Evolutionary conservation across 2,329 filamentous ascomycete species (phyloP), one percentile per base, ranked within the genome.

Genomic region (Fonsecaea nubica): DNA sequence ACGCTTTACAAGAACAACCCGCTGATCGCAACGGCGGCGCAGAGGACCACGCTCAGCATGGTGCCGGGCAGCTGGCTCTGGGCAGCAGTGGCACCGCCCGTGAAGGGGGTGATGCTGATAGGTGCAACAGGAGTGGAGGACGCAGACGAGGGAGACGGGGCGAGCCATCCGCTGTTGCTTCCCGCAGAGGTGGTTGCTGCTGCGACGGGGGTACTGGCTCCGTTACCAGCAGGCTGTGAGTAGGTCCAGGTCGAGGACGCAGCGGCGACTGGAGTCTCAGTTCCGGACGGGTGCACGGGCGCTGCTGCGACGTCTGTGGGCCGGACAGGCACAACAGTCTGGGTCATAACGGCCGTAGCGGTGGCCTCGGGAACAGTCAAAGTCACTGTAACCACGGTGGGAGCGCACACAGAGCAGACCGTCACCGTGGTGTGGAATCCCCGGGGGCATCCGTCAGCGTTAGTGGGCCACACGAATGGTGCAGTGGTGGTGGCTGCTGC

Each of bases 351-450:
- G 75, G 67, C 64, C 13, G 69, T 57, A 6, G 38, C 56, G 5
- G 65, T 65, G 2, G 67, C 50, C 2, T 58, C 53, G 13, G 67
- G 69, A n/a, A 67, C 65, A 3, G 67, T 69, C 57, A 67, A 38
- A 6, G 66, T 65, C 35, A 69, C 61, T 5, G 63, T 70, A 38
- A 55, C 60, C 10, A 61, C 9, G 2, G 65, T 65, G 18, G 56
- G 30, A 10, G 76, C 78, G 65, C 79, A 80, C 12, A 75, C 73
- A 6, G 74, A 76, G 74, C 78, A 80, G 35, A 78, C 74, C 4
- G 79, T 79, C 35, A 79, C 76, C 12, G 76, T 79, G 5, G 79
- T 80, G 10, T 76, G 79, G 75, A 78, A 80, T 53, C 76, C 78
- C 56, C 74, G 73, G 4, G 77, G 77, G n/a, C 76, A 70, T 3